Base-by-base conservation (phyloP, 2,329 filamentous ascomycete genomes). In the Neophaeococcomyces mojaviensis region DNA sequence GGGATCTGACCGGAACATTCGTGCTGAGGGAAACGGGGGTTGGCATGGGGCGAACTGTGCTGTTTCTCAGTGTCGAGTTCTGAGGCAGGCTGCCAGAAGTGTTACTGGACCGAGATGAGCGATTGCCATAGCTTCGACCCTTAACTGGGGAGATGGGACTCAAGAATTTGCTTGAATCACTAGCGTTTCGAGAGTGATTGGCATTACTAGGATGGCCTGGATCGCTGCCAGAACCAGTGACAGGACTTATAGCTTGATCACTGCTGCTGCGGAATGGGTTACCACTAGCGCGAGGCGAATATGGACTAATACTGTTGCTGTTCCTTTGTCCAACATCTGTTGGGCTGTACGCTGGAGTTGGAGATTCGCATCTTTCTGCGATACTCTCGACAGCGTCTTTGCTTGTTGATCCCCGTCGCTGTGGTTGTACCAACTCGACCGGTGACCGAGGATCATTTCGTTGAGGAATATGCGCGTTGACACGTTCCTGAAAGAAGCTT, bases 281-380 rank as follows among this genome's bases (percentile, higher is more conserved):
- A 26, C 13, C 18, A 35, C 54, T 56, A 39, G 53, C 26, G 24
- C 41, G 45, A 12, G 41, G 35, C 30, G 52, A 53, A 30, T 52
- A 49, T 2, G 55, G 55, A 39, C 55, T 57, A 31, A 57, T 37
- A 31, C 50, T 52, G 36, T 36, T 47, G 44, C 53, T 53, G 16
- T 46, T 41, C 20, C 48, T 47, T 38, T 49, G 26, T 30, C 45
- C 42, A 43, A 47, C 34, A 12, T 52, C 52, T 22, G 47, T 42
- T 3, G 55, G 54, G 26, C 52, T 55, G 39, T 57, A 57, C 6
- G 54, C 52, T n/a, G 55, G 55, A 13, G 52, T 52, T 3, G 55
- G 50, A 10, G 54, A 52, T n/a, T 37, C 44, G 9, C 50, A 52
- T 26, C 45, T 40, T 30, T n/a, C 31, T 31, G 4, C 22, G 15